Evolutionary conservation across 306 rosid species (phyloP), one percentile per base, ranked within the genome.

Genomic region (Canavalia ensiformis): DNA sequence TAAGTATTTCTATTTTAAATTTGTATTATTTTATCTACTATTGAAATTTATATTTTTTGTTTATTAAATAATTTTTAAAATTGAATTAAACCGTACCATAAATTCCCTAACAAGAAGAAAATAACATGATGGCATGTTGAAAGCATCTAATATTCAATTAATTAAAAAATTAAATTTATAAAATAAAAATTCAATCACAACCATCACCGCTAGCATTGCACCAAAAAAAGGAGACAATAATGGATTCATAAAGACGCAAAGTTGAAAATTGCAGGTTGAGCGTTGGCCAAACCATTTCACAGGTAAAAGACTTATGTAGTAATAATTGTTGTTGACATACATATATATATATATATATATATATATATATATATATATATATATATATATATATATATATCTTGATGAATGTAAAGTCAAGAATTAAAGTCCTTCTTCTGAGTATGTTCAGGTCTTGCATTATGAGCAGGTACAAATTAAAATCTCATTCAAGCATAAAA

Each of bases 211-310:
- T 64, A 50, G 35, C 44, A 52, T 30, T 77, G 81, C 66, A 64
- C 54, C 55, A 30, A 7, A 65, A 51, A 18, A 52, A 77, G 39
- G 42, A 11, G 18, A 51, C 34, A 29, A 66, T 54, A 52, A 77
- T 9, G 52, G 57, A 54, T 54, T 78, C 58, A 42, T 30, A 42
- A 77, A 39, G 68, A 54, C 1, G 31, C 56, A 67, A 78, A 67
- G 75, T 64, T 78, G 82, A 60, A 80, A 28, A 68, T 49, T 7
- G 76, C 11, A 18, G 69, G 59, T 54, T 54, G 59, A 8, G 6
- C 9, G 50, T 56, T 68, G 72, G 64, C 72, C 68, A 55, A 80
- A 71, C 34, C 84, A 59, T 60, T 35, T 31, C 30, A 51, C 2
- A 33, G 67, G 73, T 25, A 51, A 67, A 67, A 37, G 81, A 63